These are phyloP conservation scores for Suillus paluster DNA, from an alignment of 768 basidiomycete genomes.

Conservation along the genomic window DNA sequence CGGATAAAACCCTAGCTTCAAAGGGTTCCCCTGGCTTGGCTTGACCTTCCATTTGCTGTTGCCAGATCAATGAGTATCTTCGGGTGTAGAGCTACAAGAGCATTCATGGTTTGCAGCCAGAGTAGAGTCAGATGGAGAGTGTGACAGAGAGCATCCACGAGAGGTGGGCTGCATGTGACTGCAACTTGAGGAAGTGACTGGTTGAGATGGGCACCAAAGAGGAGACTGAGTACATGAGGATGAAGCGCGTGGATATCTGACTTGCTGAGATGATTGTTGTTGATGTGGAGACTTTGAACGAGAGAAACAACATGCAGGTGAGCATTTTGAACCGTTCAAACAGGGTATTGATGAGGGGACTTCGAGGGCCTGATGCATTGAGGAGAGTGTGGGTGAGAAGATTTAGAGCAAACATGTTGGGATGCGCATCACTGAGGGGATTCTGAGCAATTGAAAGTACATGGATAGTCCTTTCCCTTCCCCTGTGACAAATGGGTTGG, in stretches of 20 bases:
- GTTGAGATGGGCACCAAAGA: not conserved
- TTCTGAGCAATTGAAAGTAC: not conserved
- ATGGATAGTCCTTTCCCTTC: not conserved
- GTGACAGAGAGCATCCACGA: not conserved
- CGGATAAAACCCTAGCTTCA: too few relatives aligned
- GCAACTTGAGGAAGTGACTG: not conserved
- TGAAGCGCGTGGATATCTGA: not conserved
- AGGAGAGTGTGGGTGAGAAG: not conserved
- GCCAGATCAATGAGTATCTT: too few relatives aligned
- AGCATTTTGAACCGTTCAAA: not conserved
- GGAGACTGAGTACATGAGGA: not conserved
- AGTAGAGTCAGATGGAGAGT: not conserved
- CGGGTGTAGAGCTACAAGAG: too few relatives aligned
- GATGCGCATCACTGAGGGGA: not conserved
- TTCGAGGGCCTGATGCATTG: not conserved
- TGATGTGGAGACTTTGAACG: not conserved
- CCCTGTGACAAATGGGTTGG: not conserved
- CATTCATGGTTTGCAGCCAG: too few relatives aligned
- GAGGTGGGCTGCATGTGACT: not conserved
- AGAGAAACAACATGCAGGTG: not conserved
- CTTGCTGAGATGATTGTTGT: not conserved
- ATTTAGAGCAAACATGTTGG: not conserved
- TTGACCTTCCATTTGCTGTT: too few relatives aligned
- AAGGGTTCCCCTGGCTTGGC: too few relatives aligned
- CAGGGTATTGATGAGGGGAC: not conserved